Conservation (phyloP, 2,329 filamentous ascomycete genomes). For the Hymenoscyphus salicellus region DNA sequence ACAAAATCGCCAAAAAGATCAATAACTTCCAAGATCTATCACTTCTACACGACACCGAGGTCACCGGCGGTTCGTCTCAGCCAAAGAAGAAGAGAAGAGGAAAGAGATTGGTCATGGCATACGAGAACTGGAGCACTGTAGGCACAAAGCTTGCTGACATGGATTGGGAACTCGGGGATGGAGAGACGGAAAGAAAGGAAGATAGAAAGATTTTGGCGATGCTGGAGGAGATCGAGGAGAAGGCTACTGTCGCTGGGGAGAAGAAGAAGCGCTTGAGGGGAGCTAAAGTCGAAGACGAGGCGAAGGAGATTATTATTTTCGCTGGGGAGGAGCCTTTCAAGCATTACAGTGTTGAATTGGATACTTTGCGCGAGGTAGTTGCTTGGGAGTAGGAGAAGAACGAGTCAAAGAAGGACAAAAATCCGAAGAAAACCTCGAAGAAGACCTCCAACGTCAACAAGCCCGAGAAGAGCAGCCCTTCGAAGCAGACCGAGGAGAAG, state of each 20-base stretch:
- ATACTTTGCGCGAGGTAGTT: background rate
- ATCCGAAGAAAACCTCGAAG: no score
- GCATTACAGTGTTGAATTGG: background rate
- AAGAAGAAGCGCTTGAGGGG: background rate
- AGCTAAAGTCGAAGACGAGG: background rate
- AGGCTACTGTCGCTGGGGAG: background rate
- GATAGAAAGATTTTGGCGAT: background rate
- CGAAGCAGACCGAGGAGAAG: no score
- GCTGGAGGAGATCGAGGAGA: background rate
- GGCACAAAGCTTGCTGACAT: background rate
- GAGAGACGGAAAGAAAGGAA: background rate
- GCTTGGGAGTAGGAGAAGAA: no score
- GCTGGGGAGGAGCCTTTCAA: background rate
- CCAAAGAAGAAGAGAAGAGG: background rate
- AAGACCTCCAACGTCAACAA: no score
- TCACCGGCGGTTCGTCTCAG: background rate
- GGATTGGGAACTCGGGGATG: background rate
- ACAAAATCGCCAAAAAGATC: background rate
- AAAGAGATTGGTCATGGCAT: background rate
- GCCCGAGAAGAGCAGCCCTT: no score
- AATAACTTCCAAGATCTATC: background rate
- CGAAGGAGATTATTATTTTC: background rate
- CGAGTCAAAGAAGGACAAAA: no score
- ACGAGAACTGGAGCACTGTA: background rate
- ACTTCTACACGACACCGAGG: background rate